These are phyloP conservation scores for Penicillium sumatraense DNA, from an alignment of 2,329 filamentous ascomycete species.

Conservation along the genomic window DNA sequence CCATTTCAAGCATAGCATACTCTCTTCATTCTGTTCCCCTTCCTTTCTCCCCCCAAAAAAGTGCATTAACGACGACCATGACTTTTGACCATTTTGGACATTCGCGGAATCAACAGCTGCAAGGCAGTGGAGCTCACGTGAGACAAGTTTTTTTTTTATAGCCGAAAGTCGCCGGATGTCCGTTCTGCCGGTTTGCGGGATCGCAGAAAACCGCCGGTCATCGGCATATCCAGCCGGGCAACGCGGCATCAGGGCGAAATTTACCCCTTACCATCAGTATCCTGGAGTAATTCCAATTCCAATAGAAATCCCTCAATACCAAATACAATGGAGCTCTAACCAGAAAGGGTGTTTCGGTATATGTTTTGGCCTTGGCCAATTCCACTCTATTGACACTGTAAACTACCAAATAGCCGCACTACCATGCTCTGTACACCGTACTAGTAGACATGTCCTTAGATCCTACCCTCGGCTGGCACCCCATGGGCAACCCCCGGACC, in stretches of 20 bases:
- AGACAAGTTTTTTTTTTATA: slow-evolving; percentile 27
- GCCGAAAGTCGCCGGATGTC: slow-evolving; percentile 36
- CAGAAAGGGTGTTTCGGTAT: slow-evolving; percentile 27
- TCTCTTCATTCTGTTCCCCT: background rate
- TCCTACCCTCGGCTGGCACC: background rate
- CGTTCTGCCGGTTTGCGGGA: slow-evolving; percentile 35
- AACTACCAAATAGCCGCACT: background rate
- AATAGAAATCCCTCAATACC: slow-evolving; percentile 35
- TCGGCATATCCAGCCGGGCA: slow-evolving; percentile 25
- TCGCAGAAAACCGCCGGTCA: slow-evolving; percentile 31
- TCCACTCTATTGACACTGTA: background rate
- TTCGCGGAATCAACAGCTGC: slow-evolving; percentile 7
- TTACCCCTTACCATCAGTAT: slow-evolving; percentile 35
- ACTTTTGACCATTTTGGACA: slow-evolving; percentile 8
- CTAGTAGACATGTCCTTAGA: slow-evolving; percentile 1
- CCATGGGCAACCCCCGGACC: slow-evolving; percentile 3
- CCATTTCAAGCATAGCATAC: background rate
- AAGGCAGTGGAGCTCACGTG: slow-evolving; percentile 27
- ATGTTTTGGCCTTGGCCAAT: slow-evolving; percentile 10
- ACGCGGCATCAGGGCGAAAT: slow-evolving; percentile 30
- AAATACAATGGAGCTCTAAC: slow-evolving; percentile 27
- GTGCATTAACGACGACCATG: slow-evolving; percentile 15
- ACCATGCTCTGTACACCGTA: slow-evolving; percentile 2
- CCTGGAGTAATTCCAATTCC: slow-evolving; percentile 28
- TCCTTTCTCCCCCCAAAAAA: background rate